Percentiles rank a stretch among this genome's conserved stretches.
These are phyloP conservation scores for Hordeum pubiflorum DNA, from an alignment of 202 grass and related monocot species.

Conservation along the genomic window DNA sequence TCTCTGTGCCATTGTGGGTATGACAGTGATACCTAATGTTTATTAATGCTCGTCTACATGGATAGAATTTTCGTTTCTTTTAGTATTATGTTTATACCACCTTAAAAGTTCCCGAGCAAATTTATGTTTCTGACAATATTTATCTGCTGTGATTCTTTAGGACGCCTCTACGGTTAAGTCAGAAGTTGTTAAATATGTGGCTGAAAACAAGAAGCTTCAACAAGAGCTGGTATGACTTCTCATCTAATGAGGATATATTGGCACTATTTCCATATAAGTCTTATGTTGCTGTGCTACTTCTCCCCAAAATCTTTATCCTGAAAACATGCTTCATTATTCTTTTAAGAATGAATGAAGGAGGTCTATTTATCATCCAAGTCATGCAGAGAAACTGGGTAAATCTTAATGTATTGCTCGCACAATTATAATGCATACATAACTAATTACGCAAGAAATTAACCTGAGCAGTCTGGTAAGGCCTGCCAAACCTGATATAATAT, in stretches of 20 bases:
- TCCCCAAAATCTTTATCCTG: not conserved
- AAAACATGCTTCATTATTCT: not conserved
- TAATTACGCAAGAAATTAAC: not conserved
- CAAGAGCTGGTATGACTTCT: conserved; percentile 54
- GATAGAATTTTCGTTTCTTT: not conserved
- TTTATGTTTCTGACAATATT: conserved; percentile 5
- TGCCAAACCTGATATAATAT: not conserved
- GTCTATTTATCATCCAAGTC: not conserved
- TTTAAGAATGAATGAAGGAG: not conserved
- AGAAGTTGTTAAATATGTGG: conserved; percentile 32
- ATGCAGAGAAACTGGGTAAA: not conserved
- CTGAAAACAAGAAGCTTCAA: conserved; percentile 68
- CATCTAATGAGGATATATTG: not conserved
- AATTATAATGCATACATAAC: not conserved
- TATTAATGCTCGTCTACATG: not conserved
- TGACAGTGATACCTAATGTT: not conserved
- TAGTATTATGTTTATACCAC: not conserved
- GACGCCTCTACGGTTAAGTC: conserved; percentile 32
- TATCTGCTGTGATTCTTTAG: conserved; percentile 32
- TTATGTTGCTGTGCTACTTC: not conserved
- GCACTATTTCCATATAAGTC: not conserved
- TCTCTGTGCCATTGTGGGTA: not conserved
- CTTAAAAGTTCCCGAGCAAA: not conserved
- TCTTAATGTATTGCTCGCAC: not conserved
- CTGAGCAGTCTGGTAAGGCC: not conserved